Evolutionary conservation across 495 filamentous ascomycete genomes (phyloP).

Genomic region (Pyronema omphalodes): DNA sequence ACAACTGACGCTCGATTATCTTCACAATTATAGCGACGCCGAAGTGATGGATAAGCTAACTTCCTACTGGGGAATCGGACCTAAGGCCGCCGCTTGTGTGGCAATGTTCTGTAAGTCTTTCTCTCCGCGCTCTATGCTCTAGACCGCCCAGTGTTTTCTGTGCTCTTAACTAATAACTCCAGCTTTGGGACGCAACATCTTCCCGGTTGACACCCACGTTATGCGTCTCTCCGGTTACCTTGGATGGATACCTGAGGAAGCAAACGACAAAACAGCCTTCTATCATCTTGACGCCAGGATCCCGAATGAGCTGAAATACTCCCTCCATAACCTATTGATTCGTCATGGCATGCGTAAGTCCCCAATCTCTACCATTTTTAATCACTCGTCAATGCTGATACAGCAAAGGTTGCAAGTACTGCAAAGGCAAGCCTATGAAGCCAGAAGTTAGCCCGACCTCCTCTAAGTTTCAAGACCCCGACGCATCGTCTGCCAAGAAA

Average conservation of each 20-base stretch:
- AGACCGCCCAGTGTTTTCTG: too few species aligned
- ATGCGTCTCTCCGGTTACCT: slow-evolving; percentile 69
- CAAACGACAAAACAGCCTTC: slow-evolving; percentile 52
- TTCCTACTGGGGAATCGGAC: slow-evolving; percentile 67
- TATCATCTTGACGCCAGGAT: slow-evolving; percentile 64
- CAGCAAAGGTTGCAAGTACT: slow-evolving; percentile 42
- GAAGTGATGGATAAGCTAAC: slow-evolving; percentile 56
- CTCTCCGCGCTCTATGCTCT: neutral
- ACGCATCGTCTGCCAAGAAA: neutral
- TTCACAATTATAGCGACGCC: slow-evolving; percentile 46
- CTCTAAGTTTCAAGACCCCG: too few species aligned
- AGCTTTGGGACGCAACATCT: slow-evolving; percentile 34
- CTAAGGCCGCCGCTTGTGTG: slow-evolving; percentile 82
- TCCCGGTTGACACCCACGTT: slow-evolving; percentile 77
- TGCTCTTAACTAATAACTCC: neutral
- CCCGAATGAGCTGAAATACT: slow-evolving; percentile 74
- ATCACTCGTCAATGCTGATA: neutral
- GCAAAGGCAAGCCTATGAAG: slow-evolving; percentile 34
- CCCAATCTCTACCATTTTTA: neutral
- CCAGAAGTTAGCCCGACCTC: too few species aligned
- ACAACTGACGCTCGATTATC: slow-evolving; percentile 53
- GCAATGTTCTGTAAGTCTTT: slow-evolving; percentile 44
- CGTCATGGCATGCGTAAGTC: slow-evolving; percentile 48
- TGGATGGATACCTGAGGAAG: slow-evolving; percentile 55
- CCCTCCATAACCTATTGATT: slow-evolving; percentile 74